Percentiles rank a stretch among this genome's conserved stretches.
phyloP scores from a whole-genome alignment of 352 stramenopile species.

The Phytophthora pinifolia region DNA sequence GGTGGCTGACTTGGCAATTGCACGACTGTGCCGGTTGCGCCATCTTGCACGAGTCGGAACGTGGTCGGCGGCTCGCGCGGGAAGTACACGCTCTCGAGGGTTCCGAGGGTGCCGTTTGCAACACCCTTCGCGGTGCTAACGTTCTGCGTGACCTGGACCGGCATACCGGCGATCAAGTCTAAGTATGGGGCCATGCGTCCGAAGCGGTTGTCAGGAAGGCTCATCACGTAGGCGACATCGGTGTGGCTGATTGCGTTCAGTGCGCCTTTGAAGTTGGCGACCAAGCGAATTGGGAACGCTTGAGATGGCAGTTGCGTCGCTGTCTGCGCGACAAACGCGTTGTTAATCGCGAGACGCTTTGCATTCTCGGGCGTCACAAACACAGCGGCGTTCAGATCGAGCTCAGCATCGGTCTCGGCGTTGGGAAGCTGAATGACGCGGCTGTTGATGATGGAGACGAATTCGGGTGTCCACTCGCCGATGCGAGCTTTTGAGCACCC shows the following conservation, averaged over 20 bases:
- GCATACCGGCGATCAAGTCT: background rate
- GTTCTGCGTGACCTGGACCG: background rate
- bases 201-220: background rate
- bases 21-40: too few relatives aligned
- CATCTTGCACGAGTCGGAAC: too few relatives aligned
- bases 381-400: background rate
- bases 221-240: background rate
- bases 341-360: constrained; percentile 6
- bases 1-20: background rate
- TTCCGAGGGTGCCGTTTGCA: background rate
- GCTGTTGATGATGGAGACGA: constrained; percentile 1
- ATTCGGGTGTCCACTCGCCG: too few relatives aligned
- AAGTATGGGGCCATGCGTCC: background rate
- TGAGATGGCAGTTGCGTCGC: too few relatives aligned
- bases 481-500: too few relatives aligned
- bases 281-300: background rate
- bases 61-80: too few relatives aligned
- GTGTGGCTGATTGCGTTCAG: background rate
- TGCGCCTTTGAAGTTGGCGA: background rate
- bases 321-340: background rate
- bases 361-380: background rate
- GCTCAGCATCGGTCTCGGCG: background rate
- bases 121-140: background rate
- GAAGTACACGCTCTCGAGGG: too few relatives aligned
- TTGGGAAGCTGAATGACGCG: background rate